Conservation (phyloP, 2,329 filamentous ascomycete genomes). For the Lachnellula cervina region DNA sequence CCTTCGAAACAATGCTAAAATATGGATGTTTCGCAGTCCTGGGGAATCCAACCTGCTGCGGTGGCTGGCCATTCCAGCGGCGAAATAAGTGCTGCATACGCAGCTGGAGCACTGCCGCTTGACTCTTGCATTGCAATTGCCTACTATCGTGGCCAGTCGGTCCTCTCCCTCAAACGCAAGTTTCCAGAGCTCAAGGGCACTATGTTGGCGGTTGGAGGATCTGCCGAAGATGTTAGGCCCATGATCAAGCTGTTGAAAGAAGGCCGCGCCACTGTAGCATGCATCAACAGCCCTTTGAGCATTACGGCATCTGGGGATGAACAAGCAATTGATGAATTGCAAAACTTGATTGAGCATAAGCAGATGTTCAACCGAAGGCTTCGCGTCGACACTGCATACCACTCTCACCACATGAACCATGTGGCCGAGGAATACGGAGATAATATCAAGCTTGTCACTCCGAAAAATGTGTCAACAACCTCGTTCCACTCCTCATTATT, state of each 20-base stretch:
- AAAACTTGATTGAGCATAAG: constrained; percentile 23
- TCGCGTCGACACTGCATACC: constrained; percentile 30
- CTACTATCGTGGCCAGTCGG: constrained; percentile 36
- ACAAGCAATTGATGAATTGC: constrained; percentile 26
- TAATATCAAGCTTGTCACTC: constrained; percentile 12
- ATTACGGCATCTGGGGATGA: constrained; percentile 31
- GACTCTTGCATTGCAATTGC: constrained; percentile 39
- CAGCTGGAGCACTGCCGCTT: constrained; percentile 33
- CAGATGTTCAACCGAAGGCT: constrained; percentile 28
- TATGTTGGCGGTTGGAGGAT: constrained; percentile 50
- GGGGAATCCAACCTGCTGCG: constrained; percentile 37
- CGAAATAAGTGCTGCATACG: constrained; percentile 46
- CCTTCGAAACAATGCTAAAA: not conserved
- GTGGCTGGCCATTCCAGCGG: constrained; percentile 45
- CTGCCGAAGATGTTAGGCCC: constrained; percentile 30
- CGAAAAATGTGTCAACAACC: constrained; percentile 1
- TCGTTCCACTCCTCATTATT: constrained; percentile 23
- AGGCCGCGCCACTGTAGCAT: constrained; percentile 33
- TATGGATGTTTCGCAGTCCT: constrained; percentile 26
- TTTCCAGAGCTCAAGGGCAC: constrained; percentile 35
- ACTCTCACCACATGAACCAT: constrained; percentile 32
- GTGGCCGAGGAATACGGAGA: constrained; percentile 25
- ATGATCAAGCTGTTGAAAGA: constrained; percentile 27
- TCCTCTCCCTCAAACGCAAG: constrained; percentile 26
- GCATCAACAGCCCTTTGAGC: constrained; percentile 30